Percentiles rank a stretch among this genome's conserved stretches.
Evolutionary conservation across 148 eudicot species (phyloP).

Genomic region (Simmondsia chinensis): DNA sequence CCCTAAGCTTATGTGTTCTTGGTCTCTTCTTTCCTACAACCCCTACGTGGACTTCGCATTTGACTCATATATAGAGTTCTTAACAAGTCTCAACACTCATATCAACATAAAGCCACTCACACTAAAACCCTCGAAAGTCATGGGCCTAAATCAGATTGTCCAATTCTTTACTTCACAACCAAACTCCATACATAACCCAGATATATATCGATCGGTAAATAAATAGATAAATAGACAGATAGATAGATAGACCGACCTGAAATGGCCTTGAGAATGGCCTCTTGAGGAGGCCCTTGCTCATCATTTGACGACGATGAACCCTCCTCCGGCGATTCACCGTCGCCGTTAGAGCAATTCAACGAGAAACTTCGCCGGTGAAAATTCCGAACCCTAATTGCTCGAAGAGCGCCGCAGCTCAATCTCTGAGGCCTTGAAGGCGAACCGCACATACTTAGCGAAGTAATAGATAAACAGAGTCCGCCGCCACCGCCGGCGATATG

Average conservation of each 20-base stretch:
- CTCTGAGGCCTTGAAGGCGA: constrained; percentile 2
- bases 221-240: neutral
- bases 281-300: constrained; percentile 88
- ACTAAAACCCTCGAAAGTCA: too few species aligned
- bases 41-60: too few species aligned
- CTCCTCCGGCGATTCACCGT: constrained; percentile 7
- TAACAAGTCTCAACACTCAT: too few species aligned
- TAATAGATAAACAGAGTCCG: neutral
- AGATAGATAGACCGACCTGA: constrained; percentile 33
- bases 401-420: constrained; percentile 20
- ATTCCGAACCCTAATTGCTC: constrained; percentile 16
- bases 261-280: constrained; percentile 82
- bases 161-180: too few species aligned
- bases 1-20: too few species aligned
- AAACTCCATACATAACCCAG: neutral
- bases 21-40: too few species aligned
- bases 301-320: constrained; percentile 26
- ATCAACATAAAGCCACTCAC: too few species aligned
- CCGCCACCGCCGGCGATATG: neutral
- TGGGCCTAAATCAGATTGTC: too few species aligned
- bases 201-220: too few species aligned
- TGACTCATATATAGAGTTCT: too few species aligned
- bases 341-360: constrained; percentile 25
- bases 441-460: constrained; percentile 5
- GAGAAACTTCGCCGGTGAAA: constrained; percentile 11